A percentile compares a stretch with the other conserved stretches of the same genome.
Evolutionary conservation across 192 early-diverging fungal genomes (phyloP).

Genomic region (Backusella morwellensis): DNA sequence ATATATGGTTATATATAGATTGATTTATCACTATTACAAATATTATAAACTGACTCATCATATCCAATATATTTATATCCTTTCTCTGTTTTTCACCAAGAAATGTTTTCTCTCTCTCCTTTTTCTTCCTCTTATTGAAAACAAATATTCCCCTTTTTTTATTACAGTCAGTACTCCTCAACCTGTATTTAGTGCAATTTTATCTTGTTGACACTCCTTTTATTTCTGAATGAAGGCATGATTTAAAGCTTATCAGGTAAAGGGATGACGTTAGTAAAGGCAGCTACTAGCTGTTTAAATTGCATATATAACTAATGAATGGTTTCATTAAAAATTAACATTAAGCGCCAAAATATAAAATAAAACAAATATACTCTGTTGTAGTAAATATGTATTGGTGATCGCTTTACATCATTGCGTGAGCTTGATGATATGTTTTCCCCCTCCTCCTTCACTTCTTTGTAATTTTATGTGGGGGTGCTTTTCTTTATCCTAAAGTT

Average conservation of each 20-base stretch:
- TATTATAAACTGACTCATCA: neutral
- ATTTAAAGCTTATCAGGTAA: neutral
- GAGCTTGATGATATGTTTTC: neutral
- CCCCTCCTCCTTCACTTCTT: neutral
- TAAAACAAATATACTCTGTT: no score
- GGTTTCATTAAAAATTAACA: neutral
- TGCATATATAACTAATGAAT: neutral
- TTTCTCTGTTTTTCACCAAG: neutral
- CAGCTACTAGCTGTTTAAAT: neutral
- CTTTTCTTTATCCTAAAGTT: neutral
- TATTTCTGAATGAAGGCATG: neutral
- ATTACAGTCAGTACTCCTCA: neutral
- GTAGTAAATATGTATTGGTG: no score
- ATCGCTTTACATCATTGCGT: neutral
- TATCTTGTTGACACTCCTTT: slow-evolving; percentile 2
- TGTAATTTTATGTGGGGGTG: neutral
- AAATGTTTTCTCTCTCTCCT: neutral
- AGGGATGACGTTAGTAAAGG: neutral
- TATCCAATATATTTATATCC: neutral
- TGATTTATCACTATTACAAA: no score
- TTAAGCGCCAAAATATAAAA: neutral
- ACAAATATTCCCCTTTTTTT: neutral
- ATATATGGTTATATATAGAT: neutral
- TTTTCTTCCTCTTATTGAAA: neutral
- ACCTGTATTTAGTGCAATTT: neutral